These are phyloP conservation scores for Coemansia sp. DNA, from an alignment of 192 early-diverging fungal species.

Conservation along the genomic window DNA sequence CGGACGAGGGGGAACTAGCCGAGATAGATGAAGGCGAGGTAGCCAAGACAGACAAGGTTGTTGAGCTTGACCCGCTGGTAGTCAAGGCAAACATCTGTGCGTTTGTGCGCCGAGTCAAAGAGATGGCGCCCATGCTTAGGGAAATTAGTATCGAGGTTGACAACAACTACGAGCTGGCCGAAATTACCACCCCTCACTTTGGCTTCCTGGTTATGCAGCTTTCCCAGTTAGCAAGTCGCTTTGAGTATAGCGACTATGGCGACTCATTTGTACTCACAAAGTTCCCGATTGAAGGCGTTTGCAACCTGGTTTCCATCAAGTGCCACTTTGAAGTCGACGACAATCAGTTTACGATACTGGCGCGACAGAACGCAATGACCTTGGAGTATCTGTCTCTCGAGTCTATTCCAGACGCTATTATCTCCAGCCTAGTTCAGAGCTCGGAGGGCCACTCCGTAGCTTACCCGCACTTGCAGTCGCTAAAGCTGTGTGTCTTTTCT, in stretches of 20 bases:
- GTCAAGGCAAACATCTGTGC: not conserved
- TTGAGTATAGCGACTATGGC: not conserved
- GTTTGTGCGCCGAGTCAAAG: not conserved
- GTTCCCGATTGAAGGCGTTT: not conserved
- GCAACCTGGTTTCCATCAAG: not conserved
- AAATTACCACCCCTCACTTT: not conserved
- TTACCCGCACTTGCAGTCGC: slow-evolving; percentile 3
- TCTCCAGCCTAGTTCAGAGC: not conserved
- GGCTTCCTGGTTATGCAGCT: not conserved
- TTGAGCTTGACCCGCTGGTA: not conserved
- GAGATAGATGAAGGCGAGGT: not conserved
- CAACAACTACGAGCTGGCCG: not conserved
- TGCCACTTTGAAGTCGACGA: not conserved
- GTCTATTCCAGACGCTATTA: not conserved
- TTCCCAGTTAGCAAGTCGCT: not conserved
- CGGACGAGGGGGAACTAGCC: too few species aligned
- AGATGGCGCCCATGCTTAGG: not conserved
- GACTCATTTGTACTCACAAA: not conserved
- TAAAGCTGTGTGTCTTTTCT: not conserved
- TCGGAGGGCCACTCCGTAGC: not conserved
- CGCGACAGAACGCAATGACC: not conserved
- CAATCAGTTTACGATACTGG: not conserved
- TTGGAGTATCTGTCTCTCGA: not conserved
- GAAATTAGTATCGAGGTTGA: not conserved
- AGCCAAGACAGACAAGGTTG: not conserved